A percentile compares a stretch with the other conserved stretches of the same genome.
phyloP scores from a whole-genome alignment of 768 basidiomycete genomes.

The Hemileccinum impolitum region DNA sequence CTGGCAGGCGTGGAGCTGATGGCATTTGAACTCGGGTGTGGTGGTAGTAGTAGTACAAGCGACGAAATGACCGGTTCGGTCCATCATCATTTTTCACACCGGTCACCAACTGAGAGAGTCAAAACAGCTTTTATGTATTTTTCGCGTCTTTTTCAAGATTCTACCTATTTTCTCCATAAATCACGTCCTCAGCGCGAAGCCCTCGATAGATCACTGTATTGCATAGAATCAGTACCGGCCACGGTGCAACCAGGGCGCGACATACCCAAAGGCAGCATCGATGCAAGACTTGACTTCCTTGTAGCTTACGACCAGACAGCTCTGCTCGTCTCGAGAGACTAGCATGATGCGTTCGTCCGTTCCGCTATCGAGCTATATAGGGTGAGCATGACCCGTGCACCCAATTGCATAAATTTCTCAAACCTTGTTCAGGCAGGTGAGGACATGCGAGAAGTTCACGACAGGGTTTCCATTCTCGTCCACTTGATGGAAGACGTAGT shows the following conservation, averaged over 20 bases:
- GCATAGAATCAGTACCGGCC: neutral
- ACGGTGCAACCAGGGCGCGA: neutral
- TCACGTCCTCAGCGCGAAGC: slow-evolving; percentile 20
- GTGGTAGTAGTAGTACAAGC: slow-evolving; percentile 2
- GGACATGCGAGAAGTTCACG: slow-evolving; percentile 85
- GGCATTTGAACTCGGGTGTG: slow-evolving; percentile 15
- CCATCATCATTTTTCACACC: slow-evolving; percentile 4
- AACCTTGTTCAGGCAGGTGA: slow-evolving; percentile 92
- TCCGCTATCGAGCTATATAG: slow-evolving; percentile 79
- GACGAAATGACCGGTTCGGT: neutral
- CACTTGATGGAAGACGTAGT: slow-evolving; percentile 97
- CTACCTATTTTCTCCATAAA: slow-evolving; percentile 53
- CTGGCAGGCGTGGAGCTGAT: slow-evolving; percentile 47
- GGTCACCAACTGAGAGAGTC: neutral
- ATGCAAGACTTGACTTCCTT: slow-evolving; percentile 87
- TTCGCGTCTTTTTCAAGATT: slow-evolving; percentile 65
- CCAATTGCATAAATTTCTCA: slow-evolving; percentile 9
- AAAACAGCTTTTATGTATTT: slow-evolving; percentile 37
- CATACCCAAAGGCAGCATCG: slow-evolving; percentile 79
- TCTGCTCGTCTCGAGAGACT: slow-evolving; percentile 92
- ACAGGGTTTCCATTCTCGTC: slow-evolving; percentile 88
- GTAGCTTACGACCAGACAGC: slow-evolving; percentile 90
- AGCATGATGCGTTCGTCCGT: slow-evolving; percentile 95
- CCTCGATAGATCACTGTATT: slow-evolving; percentile 45
- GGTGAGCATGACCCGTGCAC: neutral